A percentile compares a stretch with the other conserved stretches of the same genome.
These are phyloP conservation scores for Turritis glabra DNA, from an alignment of 345 rosid species.

Conservation along the genomic window DNA sequence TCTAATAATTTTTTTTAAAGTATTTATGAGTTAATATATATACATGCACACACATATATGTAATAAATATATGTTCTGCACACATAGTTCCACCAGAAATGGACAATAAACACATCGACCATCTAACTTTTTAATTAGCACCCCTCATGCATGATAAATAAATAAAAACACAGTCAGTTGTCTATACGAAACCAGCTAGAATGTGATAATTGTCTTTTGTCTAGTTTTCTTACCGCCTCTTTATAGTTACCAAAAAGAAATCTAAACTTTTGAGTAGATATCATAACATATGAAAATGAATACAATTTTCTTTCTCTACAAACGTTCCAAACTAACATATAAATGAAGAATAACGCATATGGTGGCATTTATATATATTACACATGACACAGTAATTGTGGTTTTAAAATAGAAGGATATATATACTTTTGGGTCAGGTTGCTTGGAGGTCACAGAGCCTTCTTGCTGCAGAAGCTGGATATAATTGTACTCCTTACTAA, in stretches of 20 bases:
- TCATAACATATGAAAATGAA: neutral
- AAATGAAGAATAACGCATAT: neutral
- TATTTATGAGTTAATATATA: too few relatives aligned
- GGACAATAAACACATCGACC: slow-evolving; percentile 32
- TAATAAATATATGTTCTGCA: slow-evolving; percentile 18
- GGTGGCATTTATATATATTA: neutral
- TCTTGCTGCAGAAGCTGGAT: slow-evolving; percentile 4
- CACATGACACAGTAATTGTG: neutral
- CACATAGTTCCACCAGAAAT: slow-evolving; percentile 21
- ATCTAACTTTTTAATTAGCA: neutral
- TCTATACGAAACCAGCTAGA: neutral
- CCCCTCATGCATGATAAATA: slow-evolving; percentile 1
- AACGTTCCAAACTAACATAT: neutral
- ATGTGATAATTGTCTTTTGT: neutral
- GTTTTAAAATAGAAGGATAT: neutral
- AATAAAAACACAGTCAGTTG: neutral
- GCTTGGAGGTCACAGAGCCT: neutral
- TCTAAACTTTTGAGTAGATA: neutral
- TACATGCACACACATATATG: neutral
- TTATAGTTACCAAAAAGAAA: neutral
- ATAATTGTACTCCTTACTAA: neutral
- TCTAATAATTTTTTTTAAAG: too few relatives aligned
- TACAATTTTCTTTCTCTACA: neutral
- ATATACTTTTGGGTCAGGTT: neutral
- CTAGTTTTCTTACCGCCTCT: neutral